These are phyloP conservation scores for Pseudogymnoascus pannorum DNA, from an alignment of 2,329 filamentous ascomycete genomes.

Conservation along the genomic window DNA sequence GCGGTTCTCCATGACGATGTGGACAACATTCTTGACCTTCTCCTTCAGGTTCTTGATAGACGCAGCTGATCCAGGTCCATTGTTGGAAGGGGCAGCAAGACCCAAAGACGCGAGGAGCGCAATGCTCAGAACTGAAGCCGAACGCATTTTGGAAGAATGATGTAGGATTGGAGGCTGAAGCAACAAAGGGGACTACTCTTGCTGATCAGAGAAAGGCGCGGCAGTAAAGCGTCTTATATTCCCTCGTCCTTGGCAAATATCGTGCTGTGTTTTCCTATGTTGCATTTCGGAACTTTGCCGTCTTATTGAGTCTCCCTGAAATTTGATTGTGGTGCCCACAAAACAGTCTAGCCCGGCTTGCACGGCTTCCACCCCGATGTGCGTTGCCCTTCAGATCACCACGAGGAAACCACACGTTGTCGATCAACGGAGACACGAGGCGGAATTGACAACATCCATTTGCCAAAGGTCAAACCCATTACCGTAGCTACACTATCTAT, in stretches of 20 bases:
- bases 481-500: not conserved
- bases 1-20: constrained; percentile 38
- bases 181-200: not conserved
- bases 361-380: not conserved
- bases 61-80: constrained; percentile 24
- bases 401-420: not conserved
- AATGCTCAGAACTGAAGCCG: not conserved
- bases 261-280: not conserved
- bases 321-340: not conserved
- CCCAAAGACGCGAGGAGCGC: not conserved
- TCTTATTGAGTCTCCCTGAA: not conserved
- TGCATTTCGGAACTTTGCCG: not conserved
- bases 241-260: not conserved
- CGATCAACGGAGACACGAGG: constrained; percentile 3
- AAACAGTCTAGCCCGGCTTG: not conserved
- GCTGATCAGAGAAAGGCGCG: not conserved
- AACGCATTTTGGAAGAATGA: not conserved
- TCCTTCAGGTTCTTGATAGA: constrained; percentile 29
- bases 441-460: not conserved
- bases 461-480: not conserved
- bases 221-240: not conserved
- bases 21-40: constrained; percentile 42
- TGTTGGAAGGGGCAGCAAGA: not conserved
- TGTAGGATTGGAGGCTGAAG: not conserved
- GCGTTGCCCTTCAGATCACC: not conserved